These are phyloP conservation scores for Fusarium penzigii DNA, from an alignment of 2,329 filamentous ascomycete species.

Conservation along the genomic window DNA sequence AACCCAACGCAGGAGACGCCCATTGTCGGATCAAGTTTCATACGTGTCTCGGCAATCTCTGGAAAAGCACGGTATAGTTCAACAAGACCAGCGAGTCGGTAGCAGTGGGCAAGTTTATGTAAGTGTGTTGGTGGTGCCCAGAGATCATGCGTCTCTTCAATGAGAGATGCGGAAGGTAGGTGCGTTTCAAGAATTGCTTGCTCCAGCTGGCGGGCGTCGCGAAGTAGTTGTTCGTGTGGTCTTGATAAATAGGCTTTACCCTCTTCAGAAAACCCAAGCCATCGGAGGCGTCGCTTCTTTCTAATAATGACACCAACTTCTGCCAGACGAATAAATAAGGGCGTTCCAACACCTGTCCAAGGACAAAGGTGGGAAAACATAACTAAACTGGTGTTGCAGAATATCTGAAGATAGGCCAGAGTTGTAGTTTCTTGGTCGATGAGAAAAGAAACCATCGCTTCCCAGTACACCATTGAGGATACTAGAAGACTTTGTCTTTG, in stretches of 20 bases:
- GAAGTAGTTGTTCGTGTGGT: conserved; percentile 2
- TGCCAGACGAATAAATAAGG: conserved; percentile 7
- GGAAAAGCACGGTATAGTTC: conserved; percentile 14
- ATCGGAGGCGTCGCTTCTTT: conserved; percentile 5
- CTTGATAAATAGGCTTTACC: not conserved
- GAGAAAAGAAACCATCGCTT: conserved; percentile 14
- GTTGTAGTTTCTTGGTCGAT: conserved; percentile 10
- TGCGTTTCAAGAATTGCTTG: not conserved
- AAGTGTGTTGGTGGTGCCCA: conserved; percentile 7
- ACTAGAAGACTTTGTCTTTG: conserved; percentile 5
- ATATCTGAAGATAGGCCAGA: conserved; percentile 12
- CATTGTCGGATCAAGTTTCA: not conserved
- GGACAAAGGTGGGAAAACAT: conserved; percentile 8
- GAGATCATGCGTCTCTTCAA: conserved; percentile 9
- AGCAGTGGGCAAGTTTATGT: conserved; percentile 4
- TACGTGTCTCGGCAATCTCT: not conserved
- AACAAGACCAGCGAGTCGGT: conserved; percentile 7
- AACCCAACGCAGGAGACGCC: not conserved
- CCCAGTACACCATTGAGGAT: conserved; percentile 22
- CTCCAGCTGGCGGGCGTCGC: conserved; percentile 4
- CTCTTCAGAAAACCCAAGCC: conserved; percentile 1
- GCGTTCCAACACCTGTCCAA: conserved; percentile 15
- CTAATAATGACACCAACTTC: conserved; percentile 3
- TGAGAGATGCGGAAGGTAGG: conserved; percentile 5
- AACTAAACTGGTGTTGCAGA: not conserved